A percentile compares a stretch with the other conserved stretches of the same genome.
Conservation (phyloP, 371 early-diverging fungal genomes). For the Chytridiales sp. region DNA sequence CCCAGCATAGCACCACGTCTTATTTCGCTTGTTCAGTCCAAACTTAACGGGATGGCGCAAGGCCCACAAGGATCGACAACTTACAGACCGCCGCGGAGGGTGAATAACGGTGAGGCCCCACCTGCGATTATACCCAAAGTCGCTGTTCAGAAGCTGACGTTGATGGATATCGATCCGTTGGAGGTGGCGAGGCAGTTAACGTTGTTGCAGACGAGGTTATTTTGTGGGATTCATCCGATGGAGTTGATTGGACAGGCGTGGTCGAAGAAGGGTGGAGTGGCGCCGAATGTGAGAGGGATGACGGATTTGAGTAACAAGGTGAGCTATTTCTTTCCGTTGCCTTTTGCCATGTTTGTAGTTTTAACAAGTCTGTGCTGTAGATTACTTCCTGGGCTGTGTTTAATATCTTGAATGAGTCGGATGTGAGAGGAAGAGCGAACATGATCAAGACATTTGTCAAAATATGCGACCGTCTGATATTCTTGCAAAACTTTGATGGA, state of each 20-base stretch:
- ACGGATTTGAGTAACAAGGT: conserved; percentile 51
- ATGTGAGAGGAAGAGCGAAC: conserved; percentile 70
- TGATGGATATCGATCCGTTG: conserved; percentile 82
- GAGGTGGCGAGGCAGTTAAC: conserved; percentile 92
- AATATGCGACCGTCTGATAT: conserved; percentile 50
- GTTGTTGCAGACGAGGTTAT: conserved; percentile 76
- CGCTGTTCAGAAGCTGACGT: conserved; percentile 37
- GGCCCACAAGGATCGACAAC: conserved; percentile 1
- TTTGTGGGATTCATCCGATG: conserved; percentile 75
- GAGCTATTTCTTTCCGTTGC: conserved; percentile 55
- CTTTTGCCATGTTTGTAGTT: too few species aligned
- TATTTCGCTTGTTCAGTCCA: conserved; percentile 24
- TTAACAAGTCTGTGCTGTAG: too few species aligned
- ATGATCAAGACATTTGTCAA: conserved; percentile 54
- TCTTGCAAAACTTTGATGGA: conserved; percentile 76
- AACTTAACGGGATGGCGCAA: conserved; percentile 9
- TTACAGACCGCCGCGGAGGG: conserved; percentile 1
- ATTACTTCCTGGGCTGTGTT: conserved; percentile 88
- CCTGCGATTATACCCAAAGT: conserved; percentile 35
- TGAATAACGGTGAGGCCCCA: conserved; percentile 18
- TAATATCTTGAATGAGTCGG: conserved; percentile 74
- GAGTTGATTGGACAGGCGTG: conserved; percentile 91
- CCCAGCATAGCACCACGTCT: conserved; percentile 54
- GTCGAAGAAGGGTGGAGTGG: conserved; percentile 62
- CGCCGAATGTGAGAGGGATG: conserved; percentile 53